These are phyloP conservation scores for Aspergillus cavernicola DNA, from an alignment of 495 filamentous ascomycete species.

Conservation along the genomic window DNA sequence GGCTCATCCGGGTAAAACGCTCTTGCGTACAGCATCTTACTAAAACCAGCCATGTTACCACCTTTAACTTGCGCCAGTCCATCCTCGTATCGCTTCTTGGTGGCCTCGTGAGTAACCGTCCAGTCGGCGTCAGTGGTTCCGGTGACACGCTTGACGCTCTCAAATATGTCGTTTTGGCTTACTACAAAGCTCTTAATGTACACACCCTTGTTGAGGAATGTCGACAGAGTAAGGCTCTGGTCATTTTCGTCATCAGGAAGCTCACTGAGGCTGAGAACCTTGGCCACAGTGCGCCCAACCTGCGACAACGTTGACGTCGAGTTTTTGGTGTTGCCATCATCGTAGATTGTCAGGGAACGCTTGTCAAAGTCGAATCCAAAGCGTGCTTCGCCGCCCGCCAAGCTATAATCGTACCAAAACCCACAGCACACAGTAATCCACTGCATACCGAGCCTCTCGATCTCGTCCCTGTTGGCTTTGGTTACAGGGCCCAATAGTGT, in stretches of 20 bases:
- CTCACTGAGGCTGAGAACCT: slow-evolving; percentile 38
- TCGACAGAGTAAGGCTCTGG: slow-evolving; percentile 22
- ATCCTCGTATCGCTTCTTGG: slow-evolving; percentile 38
- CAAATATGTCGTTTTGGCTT: slow-evolving; percentile 52
- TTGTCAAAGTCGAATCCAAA: slow-evolving; percentile 48
- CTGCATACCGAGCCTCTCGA: slow-evolving; percentile 41
- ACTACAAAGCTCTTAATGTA: slow-evolving; percentile 46
- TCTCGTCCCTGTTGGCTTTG: slow-evolving; percentile 21
- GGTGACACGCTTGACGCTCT: slow-evolving; percentile 48
- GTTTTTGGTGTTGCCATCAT: slow-evolving; percentile 43
- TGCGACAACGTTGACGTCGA: slow-evolving; percentile 42
- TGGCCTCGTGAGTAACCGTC: slow-evolving; percentile 44
- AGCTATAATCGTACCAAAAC: slow-evolving; percentile 54
- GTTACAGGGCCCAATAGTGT: background rate
- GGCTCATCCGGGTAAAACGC: slow-evolving; percentile 48
- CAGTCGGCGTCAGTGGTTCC: slow-evolving; percentile 53
- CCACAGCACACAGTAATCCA: slow-evolving; percentile 47
- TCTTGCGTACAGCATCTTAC: slow-evolving; percentile 45
- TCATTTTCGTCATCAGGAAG: slow-evolving; percentile 42
- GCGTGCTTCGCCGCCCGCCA: slow-evolving; percentile 20
- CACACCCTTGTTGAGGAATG: slow-evolving; percentile 37
- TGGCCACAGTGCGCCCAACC: slow-evolving; percentile 42
- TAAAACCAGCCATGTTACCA: slow-evolving; percentile 33
- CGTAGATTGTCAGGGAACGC: slow-evolving; percentile 38
- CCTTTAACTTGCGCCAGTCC: slow-evolving; percentile 36